phyloP scores from a whole-genome alignment of 1,284 basidiomycete species.

The Pulveroboletus ridleyi region DNA sequence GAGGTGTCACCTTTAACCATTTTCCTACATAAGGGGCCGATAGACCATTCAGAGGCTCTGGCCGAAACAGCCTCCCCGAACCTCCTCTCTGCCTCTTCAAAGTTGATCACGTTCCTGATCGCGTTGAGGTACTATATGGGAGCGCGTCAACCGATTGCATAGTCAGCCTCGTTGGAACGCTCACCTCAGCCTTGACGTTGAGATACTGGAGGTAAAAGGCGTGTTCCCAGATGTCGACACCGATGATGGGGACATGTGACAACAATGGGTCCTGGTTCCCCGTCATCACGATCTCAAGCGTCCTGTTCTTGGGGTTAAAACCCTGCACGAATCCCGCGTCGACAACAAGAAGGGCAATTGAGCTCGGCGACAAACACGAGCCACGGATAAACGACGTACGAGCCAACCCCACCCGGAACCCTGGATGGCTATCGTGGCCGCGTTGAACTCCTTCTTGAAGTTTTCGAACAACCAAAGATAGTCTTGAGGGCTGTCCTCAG shows the following conservation, averaged over 20 bases:
- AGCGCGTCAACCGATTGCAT: not conserved
- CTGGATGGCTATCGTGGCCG: slow-evolving; percentile 66
- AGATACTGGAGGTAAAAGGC: slow-evolving; percentile 63
- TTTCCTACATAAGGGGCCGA: too few relatives aligned
- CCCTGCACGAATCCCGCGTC: slow-evolving; percentile 44
- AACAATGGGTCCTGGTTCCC: slow-evolving; percentile 92
- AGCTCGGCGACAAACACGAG: too few relatives aligned
- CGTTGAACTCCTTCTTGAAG: too few relatives aligned
- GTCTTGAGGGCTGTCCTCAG: slow-evolving; percentile 76
- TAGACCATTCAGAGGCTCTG: not conserved
- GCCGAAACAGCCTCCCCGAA: slow-evolving; percentile 53
- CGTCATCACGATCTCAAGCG: slow-evolving; percentile 80
- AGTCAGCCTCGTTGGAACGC: too few relatives aligned
- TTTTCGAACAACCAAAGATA: too few relatives aligned
- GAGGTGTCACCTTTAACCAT: too few relatives aligned
- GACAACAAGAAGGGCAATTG: slow-evolving; percentile 21
- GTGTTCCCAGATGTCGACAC: slow-evolving; percentile 91
- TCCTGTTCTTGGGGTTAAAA: slow-evolving; percentile 63
- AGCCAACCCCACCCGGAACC: slow-evolving; percentile 97
- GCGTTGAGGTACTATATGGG: slow-evolving; percentile 69
- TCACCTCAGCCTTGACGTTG: slow-evolving; percentile 60
- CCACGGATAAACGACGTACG: slow-evolving; percentile 48
- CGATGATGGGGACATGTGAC: slow-evolving; percentile 79
- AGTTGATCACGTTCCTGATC: slow-evolving; percentile 88
- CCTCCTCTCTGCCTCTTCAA: slow-evolving; percentile 80